Evolutionary conservation across 2,329 filamentous ascomycete species (phyloP).

Genomic region (Didymellaceae sp.): DNA sequence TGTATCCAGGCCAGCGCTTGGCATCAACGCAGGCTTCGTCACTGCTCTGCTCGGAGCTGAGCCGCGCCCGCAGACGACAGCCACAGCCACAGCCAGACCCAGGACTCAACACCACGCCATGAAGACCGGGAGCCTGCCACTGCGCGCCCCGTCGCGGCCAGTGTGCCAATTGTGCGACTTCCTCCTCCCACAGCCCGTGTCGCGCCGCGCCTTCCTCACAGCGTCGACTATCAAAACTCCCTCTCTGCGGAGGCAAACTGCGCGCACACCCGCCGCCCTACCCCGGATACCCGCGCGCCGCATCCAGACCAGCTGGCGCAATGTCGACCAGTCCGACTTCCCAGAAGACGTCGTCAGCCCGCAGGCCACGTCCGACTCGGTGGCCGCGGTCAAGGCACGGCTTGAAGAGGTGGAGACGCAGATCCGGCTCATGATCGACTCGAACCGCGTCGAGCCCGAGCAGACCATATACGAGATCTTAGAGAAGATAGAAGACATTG

Average conservation of each 20-base stretch:
- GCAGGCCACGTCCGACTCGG: conserved; percentile 27
- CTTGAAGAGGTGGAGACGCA: conserved; percentile 36
- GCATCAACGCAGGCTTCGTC: conserved; percentile 8
- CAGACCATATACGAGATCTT: conserved; percentile 28
- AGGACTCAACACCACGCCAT: conserved; percentile 32
- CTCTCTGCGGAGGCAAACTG: conserved; percentile 32
- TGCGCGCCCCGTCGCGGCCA: conserved; percentile 38
- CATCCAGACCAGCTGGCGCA: conserved; percentile 28
- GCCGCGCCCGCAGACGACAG: background rate
- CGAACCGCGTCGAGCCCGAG: conserved; percentile 38
- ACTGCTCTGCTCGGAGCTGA: conserved; percentile 6
- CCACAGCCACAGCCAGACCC: background rate
- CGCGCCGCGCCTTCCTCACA: conserved; percentile 37
- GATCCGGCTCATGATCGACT: conserved; percentile 36
- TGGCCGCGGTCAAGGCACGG: conserved; percentile 27
- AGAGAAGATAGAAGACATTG: conserved; percentile 31
- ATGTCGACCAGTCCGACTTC: conserved; percentile 21
- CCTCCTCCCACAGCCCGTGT: conserved; percentile 37
- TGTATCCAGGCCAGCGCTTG: conserved; percentile 9
- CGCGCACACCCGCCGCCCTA: conserved; percentile 24
- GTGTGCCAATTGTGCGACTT: conserved; percentile 45
- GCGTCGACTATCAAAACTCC: conserved; percentile 33
- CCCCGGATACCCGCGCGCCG: conserved; percentile 25
- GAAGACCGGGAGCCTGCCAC: conserved; percentile 36
- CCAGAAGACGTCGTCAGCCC: conserved; percentile 17